Evolutionary conservation across 2,329 filamentous ascomycete genomes (phyloP).

Genomic region (Byssothecium circinans): DNA sequence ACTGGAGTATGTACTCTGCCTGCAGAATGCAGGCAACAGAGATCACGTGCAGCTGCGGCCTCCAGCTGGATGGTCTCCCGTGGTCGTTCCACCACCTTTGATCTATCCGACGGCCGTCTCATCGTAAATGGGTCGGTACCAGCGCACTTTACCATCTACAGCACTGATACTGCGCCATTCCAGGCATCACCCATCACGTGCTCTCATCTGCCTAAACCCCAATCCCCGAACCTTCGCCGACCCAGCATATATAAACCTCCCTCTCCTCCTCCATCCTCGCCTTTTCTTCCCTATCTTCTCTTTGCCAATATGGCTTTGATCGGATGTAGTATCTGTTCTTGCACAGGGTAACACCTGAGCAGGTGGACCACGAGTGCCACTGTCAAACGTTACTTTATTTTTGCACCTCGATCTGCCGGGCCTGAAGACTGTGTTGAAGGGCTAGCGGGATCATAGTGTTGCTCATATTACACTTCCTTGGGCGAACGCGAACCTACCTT

Average conservation of each 20-base stretch:
- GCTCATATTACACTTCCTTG: conserved; percentile 2
- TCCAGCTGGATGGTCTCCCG: no score
- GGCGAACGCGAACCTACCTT: conserved; percentile 1
- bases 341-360: conserved; percentile 6
- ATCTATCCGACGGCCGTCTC: no score
- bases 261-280: neutral
- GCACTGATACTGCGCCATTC: no score
- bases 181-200: conserved; percentile 1
- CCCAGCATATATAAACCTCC: neutral
- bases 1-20: no score
- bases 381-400: conserved; percentile 5
- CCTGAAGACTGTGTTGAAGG: conserved; percentile 1
- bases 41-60: no score
- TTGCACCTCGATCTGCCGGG: neutral
- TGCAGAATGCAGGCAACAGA: no score
- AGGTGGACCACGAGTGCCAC: conserved; percentile 3
- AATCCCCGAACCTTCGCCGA: neutral
- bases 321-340: conserved; percentile 12
- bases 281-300: conserved; percentile 7
- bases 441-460: conserved; percentile 2
- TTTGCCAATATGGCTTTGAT: conserved; percentile 10
- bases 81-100: no score
- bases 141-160: no score
- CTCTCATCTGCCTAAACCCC: neutral
- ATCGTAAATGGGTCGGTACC: no score